Conservation (phyloP, 345 rosid genomes). For the Aurinia saxatilis region DNA sequence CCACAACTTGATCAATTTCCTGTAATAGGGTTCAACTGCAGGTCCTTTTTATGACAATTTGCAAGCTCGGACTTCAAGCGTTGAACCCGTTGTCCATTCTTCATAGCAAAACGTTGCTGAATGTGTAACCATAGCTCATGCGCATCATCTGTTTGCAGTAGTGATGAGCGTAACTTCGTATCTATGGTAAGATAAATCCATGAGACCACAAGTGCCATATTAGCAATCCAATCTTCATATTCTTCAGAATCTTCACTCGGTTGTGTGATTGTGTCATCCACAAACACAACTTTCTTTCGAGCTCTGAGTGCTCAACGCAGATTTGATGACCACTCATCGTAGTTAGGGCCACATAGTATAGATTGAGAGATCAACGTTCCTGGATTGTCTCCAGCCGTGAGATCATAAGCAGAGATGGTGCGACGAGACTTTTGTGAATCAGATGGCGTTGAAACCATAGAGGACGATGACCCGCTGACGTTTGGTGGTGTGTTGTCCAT, state of each 20-base stretch:
- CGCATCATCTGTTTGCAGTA: background rate
- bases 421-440: no score
- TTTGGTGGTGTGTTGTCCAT: no score
- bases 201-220: background rate
- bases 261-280: background rate
- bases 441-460: no score
- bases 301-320: background rate
- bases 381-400: background rate
- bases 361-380: background rate
- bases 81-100: background rate
- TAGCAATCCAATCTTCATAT: background rate
- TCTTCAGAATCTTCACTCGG: background rate
- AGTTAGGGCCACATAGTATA: background rate
- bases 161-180: background rate
- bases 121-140: background rate
- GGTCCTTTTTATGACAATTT: background rate
- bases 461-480: no score
- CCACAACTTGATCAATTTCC: background rate
- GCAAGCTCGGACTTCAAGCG: background rate
- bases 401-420: background rate
- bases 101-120: background rate
- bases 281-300: no score
- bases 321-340: background rate
- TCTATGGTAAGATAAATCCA: background rate
- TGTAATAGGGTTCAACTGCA: background rate